Evolutionary conservation across 1,284 basidiomycete genomes (phyloP).

Genomic region (Microbotryomycetes sp.): DNA sequence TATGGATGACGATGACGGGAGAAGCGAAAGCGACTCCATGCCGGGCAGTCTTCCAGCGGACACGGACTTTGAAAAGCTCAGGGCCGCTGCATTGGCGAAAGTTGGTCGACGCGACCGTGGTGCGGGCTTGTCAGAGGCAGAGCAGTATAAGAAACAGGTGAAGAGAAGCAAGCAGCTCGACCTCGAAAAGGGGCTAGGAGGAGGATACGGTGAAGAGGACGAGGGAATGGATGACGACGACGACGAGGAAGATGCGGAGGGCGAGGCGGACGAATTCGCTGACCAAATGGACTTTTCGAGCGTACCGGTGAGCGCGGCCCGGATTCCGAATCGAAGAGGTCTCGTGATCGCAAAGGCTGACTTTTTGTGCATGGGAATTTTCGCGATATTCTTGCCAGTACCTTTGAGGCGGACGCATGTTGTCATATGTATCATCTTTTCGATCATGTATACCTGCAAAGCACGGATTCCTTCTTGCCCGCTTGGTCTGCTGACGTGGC

Average conservation of each 20-base stretch:
- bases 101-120: background rate
- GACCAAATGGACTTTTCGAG: slow-evolving; percentile 34
- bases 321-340: too few relatives aligned
- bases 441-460: background rate
- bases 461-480: background rate
- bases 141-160: slow-evolving; percentile 28
- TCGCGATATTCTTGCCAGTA: background rate
- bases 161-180: slow-evolving; percentile 9
- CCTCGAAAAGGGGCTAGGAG: slow-evolving; percentile 15
- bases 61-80: slow-evolving; percentile 29
- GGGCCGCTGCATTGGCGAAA: slow-evolving; percentile 11
- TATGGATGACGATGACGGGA: slow-evolving; percentile 15
- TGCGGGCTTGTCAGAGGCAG: slow-evolving; percentile 20
- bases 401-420: slow-evolving; percentile 1
- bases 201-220: slow-evolving; percentile 3
- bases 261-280: slow-evolving; percentile 30
- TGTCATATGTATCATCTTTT: background rate
- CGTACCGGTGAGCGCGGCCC: slow-evolving; percentile 28
- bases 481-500: background rate
- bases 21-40: slow-evolving; percentile 30
- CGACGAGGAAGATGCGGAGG: slow-evolving; percentile 32
- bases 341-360: background rate
- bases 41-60: slow-evolving; percentile 37
- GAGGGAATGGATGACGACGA: slow-evolving; percentile 24
- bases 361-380: too few relatives aligned